These are phyloP conservation scores for Suillus subluteus DNA, from an alignment of 768 basidiomycete species.

Conservation along the genomic window DNA sequence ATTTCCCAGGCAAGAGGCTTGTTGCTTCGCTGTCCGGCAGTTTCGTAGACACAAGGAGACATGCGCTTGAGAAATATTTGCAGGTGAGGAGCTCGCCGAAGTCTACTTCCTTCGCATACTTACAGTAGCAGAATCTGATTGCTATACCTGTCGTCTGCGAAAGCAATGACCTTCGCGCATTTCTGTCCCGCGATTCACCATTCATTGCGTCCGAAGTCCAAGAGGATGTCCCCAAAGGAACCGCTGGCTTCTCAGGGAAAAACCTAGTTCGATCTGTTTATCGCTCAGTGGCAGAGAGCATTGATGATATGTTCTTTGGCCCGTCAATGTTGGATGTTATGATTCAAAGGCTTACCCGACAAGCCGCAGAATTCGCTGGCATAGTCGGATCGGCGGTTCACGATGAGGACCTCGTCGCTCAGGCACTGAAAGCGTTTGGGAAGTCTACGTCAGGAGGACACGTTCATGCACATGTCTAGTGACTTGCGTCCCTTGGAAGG, in stretches of 20 bases:
- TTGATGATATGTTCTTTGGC: constrained; percentile 97
- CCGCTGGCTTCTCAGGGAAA: constrained; percentile 62
- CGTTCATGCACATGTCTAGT: constrained; percentile 72
- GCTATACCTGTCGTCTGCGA: constrained; percentile 77
- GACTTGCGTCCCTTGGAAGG: constrained; percentile 83
- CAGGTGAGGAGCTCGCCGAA: constrained; percentile 53
- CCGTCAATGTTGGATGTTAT: constrained; percentile 96
- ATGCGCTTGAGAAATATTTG: constrained; percentile 85
- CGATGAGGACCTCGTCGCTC: constrained; percentile 84
- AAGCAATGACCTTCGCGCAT: constrained; percentile 79
- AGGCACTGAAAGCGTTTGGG: constrained; percentile 74
- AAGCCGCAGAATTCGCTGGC: constrained; percentile 88
- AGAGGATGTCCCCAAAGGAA: constrained; percentile 43
- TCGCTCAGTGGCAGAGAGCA: constrained; percentile 88
- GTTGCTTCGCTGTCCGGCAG: constrained; percentile 86
- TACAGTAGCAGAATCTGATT: constrained; percentile 60
- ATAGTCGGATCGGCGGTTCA: constrained; percentile 77
- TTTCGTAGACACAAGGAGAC: constrained; percentile 82
- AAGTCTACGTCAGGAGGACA: constrained; percentile 67
- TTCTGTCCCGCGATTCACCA: constrained; percentile 87
- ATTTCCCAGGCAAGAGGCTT: constrained; percentile 93
- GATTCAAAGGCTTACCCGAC: constrained; percentile 86
- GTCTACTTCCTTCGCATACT: constrained; percentile 10
- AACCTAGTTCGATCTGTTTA: constrained; percentile 87
- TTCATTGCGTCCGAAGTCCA: constrained; percentile 63